Evolutionary conservation across 176 grass and related monocot genomes (phyloP).

Genomic region (Cenchrus fungigraminus): DNA sequence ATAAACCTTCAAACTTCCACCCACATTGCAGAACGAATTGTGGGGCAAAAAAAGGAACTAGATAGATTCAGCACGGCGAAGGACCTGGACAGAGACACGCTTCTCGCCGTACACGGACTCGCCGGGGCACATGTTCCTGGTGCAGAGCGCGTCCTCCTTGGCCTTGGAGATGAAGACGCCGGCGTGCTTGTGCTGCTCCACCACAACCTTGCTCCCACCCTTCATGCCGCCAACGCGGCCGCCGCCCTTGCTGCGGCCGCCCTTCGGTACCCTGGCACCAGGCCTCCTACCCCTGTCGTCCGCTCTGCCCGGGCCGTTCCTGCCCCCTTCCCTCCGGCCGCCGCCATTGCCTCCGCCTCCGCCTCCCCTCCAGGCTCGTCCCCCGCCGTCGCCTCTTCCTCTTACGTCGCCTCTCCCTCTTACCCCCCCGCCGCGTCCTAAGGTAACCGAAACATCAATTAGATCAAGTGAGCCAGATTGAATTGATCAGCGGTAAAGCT

Average conservation of each 20-base stretch:
- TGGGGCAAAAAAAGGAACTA: not conserved
- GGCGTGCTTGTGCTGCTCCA: slow-evolving; percentile 67
- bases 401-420: slow-evolving; percentile 27
- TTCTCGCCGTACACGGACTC: slow-evolving; percentile 94
- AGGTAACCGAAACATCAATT: not conserved
- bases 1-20: not conserved
- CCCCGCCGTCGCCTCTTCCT: slow-evolving; percentile 1
- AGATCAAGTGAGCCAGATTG: not conserved
- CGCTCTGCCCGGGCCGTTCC: slow-evolving; percentile 5
- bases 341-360: not conserved
- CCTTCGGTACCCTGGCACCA: slow-evolving; percentile 19
- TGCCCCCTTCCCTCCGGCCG: slow-evolving; percentile 12
- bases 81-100: slow-evolving; percentile 80
- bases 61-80: not conserved
- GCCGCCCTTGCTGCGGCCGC: slow-evolving; percentile 11
- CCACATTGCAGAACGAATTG: not conserved
- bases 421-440: slow-evolving; percentile 33
- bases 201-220: slow-evolving; percentile 80
- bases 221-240: slow-evolving; percentile 66
- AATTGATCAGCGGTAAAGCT: not conserved
- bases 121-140: slow-evolving; percentile 78
- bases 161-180: slow-evolving; percentile 84
- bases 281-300: slow-evolving; percentile 27
- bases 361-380: not conserved
- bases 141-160: slow-evolving; percentile 97